These are phyloP conservation scores for Daedaleopsis nitida DNA, from an alignment of 768 basidiomycete species.

Conservation along the genomic window DNA sequence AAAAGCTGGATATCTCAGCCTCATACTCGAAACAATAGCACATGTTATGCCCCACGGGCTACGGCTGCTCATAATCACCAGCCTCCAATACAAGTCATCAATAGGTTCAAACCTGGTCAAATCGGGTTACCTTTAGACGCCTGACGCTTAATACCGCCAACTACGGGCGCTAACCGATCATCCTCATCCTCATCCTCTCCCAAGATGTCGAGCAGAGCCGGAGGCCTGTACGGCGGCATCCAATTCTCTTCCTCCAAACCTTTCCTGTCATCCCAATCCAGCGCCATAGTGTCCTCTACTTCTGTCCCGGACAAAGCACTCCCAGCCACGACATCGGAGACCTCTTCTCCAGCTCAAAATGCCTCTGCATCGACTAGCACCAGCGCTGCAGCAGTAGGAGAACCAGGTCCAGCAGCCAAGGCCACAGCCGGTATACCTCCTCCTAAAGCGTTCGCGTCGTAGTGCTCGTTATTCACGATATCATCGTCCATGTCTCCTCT, in stretches of 20 bases:
- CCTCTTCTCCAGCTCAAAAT: conserved; percentile 31
- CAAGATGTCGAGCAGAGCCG: conserved; percentile 76
- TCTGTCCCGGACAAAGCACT: conserved; percentile 28
- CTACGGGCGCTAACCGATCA: background rate
- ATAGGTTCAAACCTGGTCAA: no score
- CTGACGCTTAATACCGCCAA: background rate
- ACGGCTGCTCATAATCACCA: no score
- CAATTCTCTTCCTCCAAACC: conserved; percentile 76
- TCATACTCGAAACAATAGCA: no score
- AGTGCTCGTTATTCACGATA: conserved; percentile 55
- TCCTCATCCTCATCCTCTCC: conserved; percentile 18
- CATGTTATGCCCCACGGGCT: no score
- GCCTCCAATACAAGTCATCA: no score
- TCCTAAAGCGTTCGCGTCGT: conserved; percentile 46
- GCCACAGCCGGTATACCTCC: conserved; percentile 58
- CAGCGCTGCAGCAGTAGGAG: conserved; percentile 10
- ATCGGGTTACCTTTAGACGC: no score
- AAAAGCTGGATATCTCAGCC: background rate
- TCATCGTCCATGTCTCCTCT: conserved; percentile 30
- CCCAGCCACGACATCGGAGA: conserved; percentile 16
- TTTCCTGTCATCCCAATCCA: conserved; percentile 39
- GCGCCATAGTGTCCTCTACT: conserved; percentile 23
- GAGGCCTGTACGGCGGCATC: conserved; percentile 85
- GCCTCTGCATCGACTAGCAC: conserved; percentile 18
- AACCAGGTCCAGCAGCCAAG: conserved; percentile 42